phyloP scores from a whole-genome alignment of 2,329 filamentous ascomycete genomes.

The Fusarium longipes region DNA sequence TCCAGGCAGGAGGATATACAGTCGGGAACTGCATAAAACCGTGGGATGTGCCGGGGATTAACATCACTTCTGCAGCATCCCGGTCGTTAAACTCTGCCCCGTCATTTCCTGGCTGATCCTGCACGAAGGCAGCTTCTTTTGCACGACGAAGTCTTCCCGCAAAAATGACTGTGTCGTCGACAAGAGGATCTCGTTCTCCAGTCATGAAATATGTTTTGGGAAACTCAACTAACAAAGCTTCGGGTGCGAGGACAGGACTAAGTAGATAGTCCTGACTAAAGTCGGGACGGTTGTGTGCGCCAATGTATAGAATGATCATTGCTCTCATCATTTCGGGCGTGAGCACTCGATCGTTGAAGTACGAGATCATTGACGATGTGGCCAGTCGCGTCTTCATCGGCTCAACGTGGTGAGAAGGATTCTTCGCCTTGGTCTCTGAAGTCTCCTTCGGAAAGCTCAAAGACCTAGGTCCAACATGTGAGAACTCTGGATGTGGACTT shows the following conservation, averaged over 20 bases:
- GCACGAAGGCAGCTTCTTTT: conserved; percentile 63
- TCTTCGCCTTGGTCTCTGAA: conserved; percentile 34
- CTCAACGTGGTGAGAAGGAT: conserved; percentile 63
- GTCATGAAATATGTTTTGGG: conserved; percentile 95
- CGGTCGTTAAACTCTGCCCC: conserved; percentile 55
- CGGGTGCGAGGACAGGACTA: conserved; percentile 89
- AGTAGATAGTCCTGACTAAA: conserved; percentile 92
- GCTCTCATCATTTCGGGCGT: conserved; percentile 98
- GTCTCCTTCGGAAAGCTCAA: conserved; percentile 41
- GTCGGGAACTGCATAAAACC: conserved; percentile 93
- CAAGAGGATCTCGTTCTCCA: conserved; percentile 92
- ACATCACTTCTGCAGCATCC: conserved; percentile 73
- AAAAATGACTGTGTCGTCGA: conserved; percentile 97
- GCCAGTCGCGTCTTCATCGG: conserved; percentile 86
- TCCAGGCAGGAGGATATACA: conserved; percentile 91
- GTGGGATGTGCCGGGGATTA: conserved; percentile 91
- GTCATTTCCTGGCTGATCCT: conserved; percentile 22
- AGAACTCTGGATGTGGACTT: conserved; percentile 62
- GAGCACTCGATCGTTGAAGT: conserved; percentile 94
- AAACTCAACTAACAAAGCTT: conserved; percentile 83
- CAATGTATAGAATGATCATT: conserved; percentile 98
- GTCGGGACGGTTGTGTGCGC: conserved; percentile 91
- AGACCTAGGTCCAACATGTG: conserved; percentile 58
- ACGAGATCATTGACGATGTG: conserved; percentile 96
- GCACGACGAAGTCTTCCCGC: conserved; percentile 87